These are phyloP conservation scores for Chlorella sp. DNA, from an alignment of 139 green algal genomes.

Conservation along the genomic window DNA sequence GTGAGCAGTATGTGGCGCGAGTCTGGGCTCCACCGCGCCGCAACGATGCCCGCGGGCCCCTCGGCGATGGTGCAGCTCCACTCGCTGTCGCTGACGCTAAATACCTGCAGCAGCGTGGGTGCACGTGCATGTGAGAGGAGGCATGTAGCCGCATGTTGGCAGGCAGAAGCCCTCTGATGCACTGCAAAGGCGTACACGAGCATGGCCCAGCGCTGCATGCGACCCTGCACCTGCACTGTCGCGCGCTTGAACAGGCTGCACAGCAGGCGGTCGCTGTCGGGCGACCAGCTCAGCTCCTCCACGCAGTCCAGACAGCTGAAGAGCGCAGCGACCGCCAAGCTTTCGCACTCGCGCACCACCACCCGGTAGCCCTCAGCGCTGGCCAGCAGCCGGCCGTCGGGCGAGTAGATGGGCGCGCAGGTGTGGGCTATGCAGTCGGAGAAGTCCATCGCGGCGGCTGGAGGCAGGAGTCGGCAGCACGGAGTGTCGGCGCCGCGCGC, in stretches of 20 bases:
- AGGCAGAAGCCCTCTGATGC: no score
- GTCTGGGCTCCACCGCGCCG: slow-evolving; percentile 55
- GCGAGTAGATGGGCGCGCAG: slow-evolving; percentile 62
- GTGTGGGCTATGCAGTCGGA: slow-evolving; percentile 67
- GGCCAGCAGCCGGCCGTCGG: slow-evolving; percentile 73
- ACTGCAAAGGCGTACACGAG: no score
- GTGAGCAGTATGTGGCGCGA: slow-evolving; percentile 69
- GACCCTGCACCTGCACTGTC: slow-evolving; percentile 80
- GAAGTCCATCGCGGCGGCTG: slow-evolving; percentile 73
- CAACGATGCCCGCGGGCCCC: slow-evolving; percentile 59
- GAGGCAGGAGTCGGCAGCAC: background rate
- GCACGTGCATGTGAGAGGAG: background rate
- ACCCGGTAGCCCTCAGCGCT: slow-evolving; percentile 75
- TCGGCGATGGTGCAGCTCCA: slow-evolving; percentile 93
- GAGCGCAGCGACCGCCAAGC: slow-evolving; percentile 69
- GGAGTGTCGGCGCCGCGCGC: no score
- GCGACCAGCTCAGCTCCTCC: slow-evolving; percentile 76
- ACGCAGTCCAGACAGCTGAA: slow-evolving; percentile 88
- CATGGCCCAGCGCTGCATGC: no score
- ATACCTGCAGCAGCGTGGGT: slow-evolving; percentile 38
- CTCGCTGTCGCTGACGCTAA: no score
- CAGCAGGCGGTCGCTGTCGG: slow-evolving; percentile 74
- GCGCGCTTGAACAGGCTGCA: slow-evolving; percentile 62
- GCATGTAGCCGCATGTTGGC: background rate
- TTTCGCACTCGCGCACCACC: slow-evolving; percentile 72